Base-by-base conservation (phyloP, 2,329 filamentous ascomycete species). In the Colletotrichum siamense region DNA sequence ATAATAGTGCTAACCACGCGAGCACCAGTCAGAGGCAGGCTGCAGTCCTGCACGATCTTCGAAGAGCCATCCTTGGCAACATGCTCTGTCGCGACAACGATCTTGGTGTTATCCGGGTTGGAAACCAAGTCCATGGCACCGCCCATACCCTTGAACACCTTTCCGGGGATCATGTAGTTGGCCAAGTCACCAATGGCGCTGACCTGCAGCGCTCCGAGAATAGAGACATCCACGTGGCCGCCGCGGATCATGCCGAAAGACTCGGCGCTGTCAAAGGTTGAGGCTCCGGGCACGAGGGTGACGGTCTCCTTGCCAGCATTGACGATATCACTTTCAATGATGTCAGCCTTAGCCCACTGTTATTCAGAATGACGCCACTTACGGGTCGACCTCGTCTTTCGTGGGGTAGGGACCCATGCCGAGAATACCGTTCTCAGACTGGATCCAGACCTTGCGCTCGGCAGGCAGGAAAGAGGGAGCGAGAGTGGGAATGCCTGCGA, bases 121-220 rank as follows among this genome's bases (percentile, higher is more conserved):
- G 91, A 92, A 13, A 95, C 92, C 9, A 95, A 86, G 82, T 95
- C 93, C 93, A 95, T 95, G 22, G 93, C 93, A 32, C 93, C 93
- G 77, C 95, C 95, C 93, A 98, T 97, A 22, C 95, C 95, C 89
- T 97, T 97, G 85, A 96, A 92, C 13, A 95, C 92, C 85, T 96
- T 97, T 28, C 95, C 95, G 0, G 95, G 95, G 78, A 98, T 94
- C 94, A 97, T 97, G 88, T 95, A 98, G 85, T 97, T 97, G 62
- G 95, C 95, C 69, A 98, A 86, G 82, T 98, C 95, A 30, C 95
- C 95, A 4, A 91, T 88, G 0, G 94, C 94, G 78, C 92, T 94
- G 26, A 97, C 95, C 86, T 98, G 94, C 79, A 96, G 91, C 3
- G 95, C 94, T 5, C 95, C 95, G 1, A 98, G 90, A 81, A 98